Base-by-base conservation (phyloP, 306 rosid genomes). In the Clitoria ternatea region DNA sequence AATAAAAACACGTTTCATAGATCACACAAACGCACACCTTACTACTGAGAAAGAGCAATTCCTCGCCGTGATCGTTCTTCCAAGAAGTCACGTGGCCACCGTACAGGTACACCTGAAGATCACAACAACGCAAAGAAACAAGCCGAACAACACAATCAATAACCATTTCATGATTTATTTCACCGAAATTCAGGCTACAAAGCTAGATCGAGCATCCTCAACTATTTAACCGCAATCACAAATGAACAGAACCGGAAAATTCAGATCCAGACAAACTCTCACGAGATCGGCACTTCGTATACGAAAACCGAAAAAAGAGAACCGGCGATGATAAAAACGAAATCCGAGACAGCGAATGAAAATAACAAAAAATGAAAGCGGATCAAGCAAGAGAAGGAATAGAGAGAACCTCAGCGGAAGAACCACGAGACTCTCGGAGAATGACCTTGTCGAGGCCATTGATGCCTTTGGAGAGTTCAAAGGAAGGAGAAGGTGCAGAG, bases 51-150 rank as follows among this genome's bases (percentile, higher is more conserved):
- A 90, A 94, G 47, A 91, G 95, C 86, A 94, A 75, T 68, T 94
- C 99, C 80, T 91, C 97, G 71, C 91, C 90, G 17, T 83, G 92
- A 40, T 94, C 97, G 81, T 89, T 94, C 84, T 94, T 94, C 99
- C 99, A 94, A 23, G 99, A 94, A 60, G 99, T 94, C 86, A 94
- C 96, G 24, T 94, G 99, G 54, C 76, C 91, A 26, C 99, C 99
- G 69, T 91, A 94, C 47, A 94, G 43, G 65, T 89, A 89, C 23
- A 94, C 95, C 99, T 94, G 86, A 67, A 70, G 67, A 70, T 63
- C 78, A 81, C 43, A 65, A 50, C 62, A 45, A 61, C 19, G 47
- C 37, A 60, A 40, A 45, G 5, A 63, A 22, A 24, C 4, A 49
- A 57, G 32, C 65, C 18, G 6, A 52, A 60, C 39, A 40, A 60